Evolutionary conservation across 345 rosid species (phyloP).

Genomic region (Gossypium longicalyx): DNA sequence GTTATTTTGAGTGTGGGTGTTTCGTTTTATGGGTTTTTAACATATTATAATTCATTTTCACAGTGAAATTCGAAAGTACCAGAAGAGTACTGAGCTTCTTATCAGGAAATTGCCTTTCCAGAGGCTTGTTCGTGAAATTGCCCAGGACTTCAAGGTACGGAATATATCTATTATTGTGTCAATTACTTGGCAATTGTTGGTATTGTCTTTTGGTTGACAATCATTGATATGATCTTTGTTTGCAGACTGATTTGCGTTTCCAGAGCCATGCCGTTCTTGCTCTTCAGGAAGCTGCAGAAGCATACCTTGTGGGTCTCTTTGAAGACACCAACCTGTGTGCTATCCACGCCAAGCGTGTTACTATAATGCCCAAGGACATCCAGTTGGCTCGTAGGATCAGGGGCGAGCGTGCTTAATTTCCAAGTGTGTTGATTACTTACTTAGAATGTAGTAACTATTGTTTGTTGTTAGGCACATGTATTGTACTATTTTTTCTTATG

Average conservation of each 20-base stretch:
- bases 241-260: slow-evolving; percentile 81
- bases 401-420: slow-evolving; percentile 68
- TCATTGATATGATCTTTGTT: background rate
- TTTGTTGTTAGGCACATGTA: background rate
- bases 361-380: slow-evolving; percentile 87
- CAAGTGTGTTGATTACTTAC: background rate
- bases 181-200: background rate
- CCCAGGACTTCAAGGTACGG: slow-evolving; percentile 74
- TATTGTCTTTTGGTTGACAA: background rate
- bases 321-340: slow-evolving; percentile 91
- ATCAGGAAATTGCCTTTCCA: slow-evolving; percentile 87
- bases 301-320: slow-evolving; percentile 77
- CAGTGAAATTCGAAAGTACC: slow-evolving; percentile 88
- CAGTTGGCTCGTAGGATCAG: slow-evolving; percentile 81
- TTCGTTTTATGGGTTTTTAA: background rate
- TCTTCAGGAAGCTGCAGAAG: slow-evolving; percentile 90
- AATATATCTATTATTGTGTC: background rate
- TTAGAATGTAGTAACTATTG: background rate
- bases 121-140: slow-evolving; percentile 90
- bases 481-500: background rate
- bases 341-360: slow-evolving; percentile 82
- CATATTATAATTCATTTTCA: too few relatives aligned
- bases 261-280: slow-evolving; percentile 89
- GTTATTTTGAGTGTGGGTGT: background rate
- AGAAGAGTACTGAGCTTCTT: slow-evolving; percentile 89